Conservation (phyloP, 306 rosid genomes). For the Trifolium fragiferum region DNA sequence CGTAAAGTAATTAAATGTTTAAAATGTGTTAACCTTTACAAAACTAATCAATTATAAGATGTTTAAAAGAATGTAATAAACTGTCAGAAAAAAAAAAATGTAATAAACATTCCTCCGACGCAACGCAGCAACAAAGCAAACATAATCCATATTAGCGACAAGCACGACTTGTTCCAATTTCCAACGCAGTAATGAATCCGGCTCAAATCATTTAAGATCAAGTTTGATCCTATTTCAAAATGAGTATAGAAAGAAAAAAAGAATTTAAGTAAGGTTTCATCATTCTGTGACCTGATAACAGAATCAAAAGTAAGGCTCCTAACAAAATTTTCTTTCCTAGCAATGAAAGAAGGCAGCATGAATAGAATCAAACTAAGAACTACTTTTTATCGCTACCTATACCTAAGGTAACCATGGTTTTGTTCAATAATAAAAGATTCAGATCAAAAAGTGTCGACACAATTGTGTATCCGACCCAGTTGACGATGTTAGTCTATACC, state of each 20-base stretch:
- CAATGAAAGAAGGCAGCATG: constrained; percentile 34
- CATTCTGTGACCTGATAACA: constrained; percentile 1
- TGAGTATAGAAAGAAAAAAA: neutral
- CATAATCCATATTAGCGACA: neutral
- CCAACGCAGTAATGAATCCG: neutral
- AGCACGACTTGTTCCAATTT: neutral
- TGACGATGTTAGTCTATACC: constrained; percentile 55
- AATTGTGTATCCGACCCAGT: constrained; percentile 45
- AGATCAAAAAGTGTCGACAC: constrained; percentile 36
- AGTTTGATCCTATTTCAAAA: constrained; percentile 2
- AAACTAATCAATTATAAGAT: neutral
- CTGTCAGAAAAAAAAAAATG: neutral
- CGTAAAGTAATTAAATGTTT: neutral
- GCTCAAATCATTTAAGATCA: constrained; percentile 2
- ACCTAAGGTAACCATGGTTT: constrained; percentile 49
- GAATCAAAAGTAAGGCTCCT: constrained; percentile 4
- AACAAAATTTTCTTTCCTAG: constrained; percentile 45
- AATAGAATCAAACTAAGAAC: constrained; percentile 39
- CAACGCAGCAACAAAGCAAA: neutral
- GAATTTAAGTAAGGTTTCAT: neutral
- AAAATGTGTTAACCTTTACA: neutral
- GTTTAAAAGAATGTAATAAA: neutral
- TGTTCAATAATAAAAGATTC: constrained; percentile 36
- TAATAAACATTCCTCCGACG: neutral
- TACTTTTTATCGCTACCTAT: constrained; percentile 47